Evolutionary conservation across 2,329 filamentous ascomycete genomes (phyloP).

Genomic region (Pestalotiopsis sp.): DNA sequence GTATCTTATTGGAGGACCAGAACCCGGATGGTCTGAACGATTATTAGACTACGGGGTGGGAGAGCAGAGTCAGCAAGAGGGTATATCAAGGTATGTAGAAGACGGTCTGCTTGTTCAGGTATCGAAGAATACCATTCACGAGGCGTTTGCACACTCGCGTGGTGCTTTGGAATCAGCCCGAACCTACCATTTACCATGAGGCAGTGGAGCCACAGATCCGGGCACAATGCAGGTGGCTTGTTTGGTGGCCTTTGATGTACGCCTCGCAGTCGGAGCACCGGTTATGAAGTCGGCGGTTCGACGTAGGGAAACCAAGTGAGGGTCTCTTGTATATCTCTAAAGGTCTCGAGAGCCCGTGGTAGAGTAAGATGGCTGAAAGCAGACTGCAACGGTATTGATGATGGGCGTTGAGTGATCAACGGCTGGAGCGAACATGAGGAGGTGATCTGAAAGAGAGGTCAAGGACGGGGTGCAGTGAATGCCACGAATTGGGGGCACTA

Average conservation of each 20-base stretch:
- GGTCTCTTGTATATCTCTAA: background rate
- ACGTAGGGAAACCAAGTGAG: background rate
- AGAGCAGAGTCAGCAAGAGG: background rate
- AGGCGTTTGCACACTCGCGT: background rate
- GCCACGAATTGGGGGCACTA: background rate
- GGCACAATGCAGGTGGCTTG: background rate
- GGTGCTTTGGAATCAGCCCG: background rate
- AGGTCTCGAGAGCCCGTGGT: background rate
- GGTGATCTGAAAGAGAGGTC: background rate
- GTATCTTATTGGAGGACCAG: constrained; percentile 25
- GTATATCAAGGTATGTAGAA: background rate
- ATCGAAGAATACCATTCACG: background rate
- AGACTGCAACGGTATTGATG: background rate
- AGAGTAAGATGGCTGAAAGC: background rate
- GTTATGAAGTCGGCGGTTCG: background rate
- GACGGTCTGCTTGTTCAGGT: background rate
- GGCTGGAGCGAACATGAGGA: background rate
- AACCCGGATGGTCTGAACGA: constrained; percentile 27
- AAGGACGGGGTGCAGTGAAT: background rate
- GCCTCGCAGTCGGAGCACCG: background rate
- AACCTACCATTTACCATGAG: constrained; percentile 14
- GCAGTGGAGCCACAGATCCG: background rate
- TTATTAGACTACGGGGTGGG: constrained; percentile 31
- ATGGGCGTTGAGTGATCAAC: constrained; percentile 1
- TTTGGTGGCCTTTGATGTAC: background rate